Base-by-base conservation (phyloP, 345 rosid genomes). In the Hypericum perforatum region DNA sequence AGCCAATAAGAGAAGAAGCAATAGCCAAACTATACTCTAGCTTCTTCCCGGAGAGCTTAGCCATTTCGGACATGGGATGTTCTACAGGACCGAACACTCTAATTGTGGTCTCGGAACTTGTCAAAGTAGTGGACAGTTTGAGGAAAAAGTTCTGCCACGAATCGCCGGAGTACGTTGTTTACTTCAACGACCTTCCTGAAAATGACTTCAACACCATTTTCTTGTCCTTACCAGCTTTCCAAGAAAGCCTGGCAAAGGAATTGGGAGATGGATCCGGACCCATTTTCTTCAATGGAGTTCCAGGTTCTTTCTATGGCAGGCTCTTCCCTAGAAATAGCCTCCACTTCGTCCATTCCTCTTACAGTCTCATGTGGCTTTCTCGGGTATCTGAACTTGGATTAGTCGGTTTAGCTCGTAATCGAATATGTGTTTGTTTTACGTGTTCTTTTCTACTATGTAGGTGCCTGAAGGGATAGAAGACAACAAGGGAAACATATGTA, bases 401-500 rank as follows among this genome's bases (percentile, higher is more conserved):
- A n/a, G n/a, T n/a, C n/a, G n/a, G n/a, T n/a, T n/a, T n/a, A n/a
- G n/a, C n/a, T n/a, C n/a, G 4, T 22, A 22, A 22, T 4, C 32
- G 32, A 22, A 22, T 22, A 22, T 4, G 32, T 4, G 32, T 22
- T 22, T 22, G 4, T 22, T 22, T 22, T 22, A 22, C 32, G 4
- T 22, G 32, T 22, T 22, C 2, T 43, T n/a, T 14, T 3, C 42
- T 43, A 9, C 11, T 44, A 38, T 22, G 32, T 58, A 88, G 97
- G 82, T 68, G 61, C 95, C 97, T 8, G 14, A 63, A 8, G 76
- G 68, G 39, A 61, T 81, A 16, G 66, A 56, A 32, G 40, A 53
- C 56, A 89, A 89, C 64, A 83, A 54, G 50, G 89, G 89, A 36
- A 83, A 81, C 60, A 22, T 85, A 1, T 85, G 78, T 56, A 56